A percentile compares a stretch with the other conserved stretches of the same genome.
Conservation (phyloP, 2,329 filamentous ascomycete species). For the Diaporthe batatas region DNA sequence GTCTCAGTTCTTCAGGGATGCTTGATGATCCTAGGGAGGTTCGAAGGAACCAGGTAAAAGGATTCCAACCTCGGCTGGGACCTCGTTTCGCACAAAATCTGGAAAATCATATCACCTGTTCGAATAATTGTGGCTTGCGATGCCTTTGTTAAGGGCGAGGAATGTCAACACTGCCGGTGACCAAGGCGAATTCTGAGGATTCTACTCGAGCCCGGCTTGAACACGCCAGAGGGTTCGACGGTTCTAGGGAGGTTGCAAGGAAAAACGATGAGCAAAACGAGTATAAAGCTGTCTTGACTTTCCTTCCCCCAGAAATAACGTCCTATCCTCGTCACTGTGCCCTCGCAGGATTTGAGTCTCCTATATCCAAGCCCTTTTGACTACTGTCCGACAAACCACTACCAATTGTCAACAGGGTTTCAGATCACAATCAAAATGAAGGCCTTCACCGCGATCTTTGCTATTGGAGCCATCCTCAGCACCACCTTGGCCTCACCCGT, state of each 20-base stretch:
- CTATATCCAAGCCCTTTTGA: neutral
- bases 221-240: neutral
- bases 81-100: neutral
- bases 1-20: constrained; percentile 16
- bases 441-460: neutral
- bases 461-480: constrained; percentile 1
- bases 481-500: constrained; percentile 4
- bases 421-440: neutral
- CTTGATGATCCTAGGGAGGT: neutral
- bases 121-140: neutral
- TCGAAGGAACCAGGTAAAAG: neutral
- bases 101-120: neutral
- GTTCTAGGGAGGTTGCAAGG: neutral
- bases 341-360: neutral
- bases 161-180: neutral
- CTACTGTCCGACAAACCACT: no score
- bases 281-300: neutral
- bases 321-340: neutral
- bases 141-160: neutral
- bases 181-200: neutral
- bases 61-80: neutral
- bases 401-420: neutral
- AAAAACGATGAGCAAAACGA: neutral
- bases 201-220: neutral
- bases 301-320: no score